Evolutionary conservation across 345 rosid species (phyloP), one percentile per base, ranked within the genome.

Genomic region (Lepidium sativum): DNA sequence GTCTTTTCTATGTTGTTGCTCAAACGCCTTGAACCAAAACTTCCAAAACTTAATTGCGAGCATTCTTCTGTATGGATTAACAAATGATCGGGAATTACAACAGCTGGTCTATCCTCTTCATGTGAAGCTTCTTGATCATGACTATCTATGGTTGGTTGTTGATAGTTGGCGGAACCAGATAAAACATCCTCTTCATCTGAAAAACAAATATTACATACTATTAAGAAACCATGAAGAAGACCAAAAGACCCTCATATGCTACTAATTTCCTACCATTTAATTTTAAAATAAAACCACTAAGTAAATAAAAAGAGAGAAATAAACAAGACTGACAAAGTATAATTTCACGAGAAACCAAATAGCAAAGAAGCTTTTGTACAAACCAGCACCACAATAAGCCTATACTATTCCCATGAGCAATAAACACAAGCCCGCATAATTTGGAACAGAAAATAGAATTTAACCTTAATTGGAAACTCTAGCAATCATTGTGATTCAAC

Each of bases 41-140:
- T 94, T 53, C 99, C 99, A 69, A 94, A 94, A 76, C 96, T 90
- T 83, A 94, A 81, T 78, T 90, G 97, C 0, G 89, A 81, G 80
- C 97, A 90, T 34, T 86, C 96, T 42, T 79, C 76, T 44, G 86
- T 62, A 69, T 94, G 92, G 65, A 94, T 83, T 78, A 86, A 92
- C 63, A 94, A 81, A 75, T 94, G 99, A 77, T 84, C 80, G 56
- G 99, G 99, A 69, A 94, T 91, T 53, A 94, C 84, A 38, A 94
- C 95, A 73, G 85, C 78, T 48, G 88, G 95, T 57, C 64, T 80
- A 52, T 82, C 88, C 70, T 84, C 95, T 71, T 83, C 96, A 54
- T 78, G 73, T 0, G 62, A 58, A 37, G 68, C 64, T 50, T 58
- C 88, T 58, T 68, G 77, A 32, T 85, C 87, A 52, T 86, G 83